Evolutionary conservation across 345 rosid species (phyloP).

Genomic region (Salix dunnii): DNA sequence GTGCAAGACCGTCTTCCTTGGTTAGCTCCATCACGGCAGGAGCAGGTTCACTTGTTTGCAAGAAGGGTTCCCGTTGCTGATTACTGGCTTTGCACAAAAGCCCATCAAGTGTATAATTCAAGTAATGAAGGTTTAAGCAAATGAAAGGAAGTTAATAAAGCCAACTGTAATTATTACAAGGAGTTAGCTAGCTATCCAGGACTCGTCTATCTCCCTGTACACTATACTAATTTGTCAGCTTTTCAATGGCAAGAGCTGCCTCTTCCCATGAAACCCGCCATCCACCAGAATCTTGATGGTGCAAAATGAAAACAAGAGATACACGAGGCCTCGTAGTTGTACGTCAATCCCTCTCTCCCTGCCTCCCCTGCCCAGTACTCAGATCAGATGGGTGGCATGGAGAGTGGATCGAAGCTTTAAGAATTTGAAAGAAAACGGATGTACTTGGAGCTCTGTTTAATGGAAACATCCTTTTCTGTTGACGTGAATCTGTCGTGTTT

Average conservation of each 20-base stretch:
- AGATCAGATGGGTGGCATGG: background rate
- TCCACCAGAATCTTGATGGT: background rate
- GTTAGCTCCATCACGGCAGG: constrained; percentile 23
- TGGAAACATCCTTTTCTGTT: background rate
- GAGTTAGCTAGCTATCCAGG: background rate
- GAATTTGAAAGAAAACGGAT: background rate
- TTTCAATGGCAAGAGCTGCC: background rate
- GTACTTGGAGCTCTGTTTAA: background rate
- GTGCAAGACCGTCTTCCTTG: constrained; percentile 26
- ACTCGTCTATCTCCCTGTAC: background rate
- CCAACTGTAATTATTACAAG: constrained; percentile 9
- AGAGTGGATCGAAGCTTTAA: background rate
- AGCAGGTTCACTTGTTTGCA: constrained; percentile 29
- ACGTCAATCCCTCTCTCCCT: background rate
- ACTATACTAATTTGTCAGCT: background rate
- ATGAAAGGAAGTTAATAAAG: background rate
- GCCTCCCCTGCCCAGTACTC: background rate
- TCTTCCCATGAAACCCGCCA: background rate
- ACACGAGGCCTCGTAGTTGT: background rate
- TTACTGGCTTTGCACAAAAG: constrained; percentile 7
- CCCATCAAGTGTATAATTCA: background rate
- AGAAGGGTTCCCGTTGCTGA: constrained; percentile 28
- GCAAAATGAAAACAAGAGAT: background rate
- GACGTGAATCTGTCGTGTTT: background rate
- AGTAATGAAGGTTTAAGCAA: background rate